A percentile compares a stretch with the other conserved stretches of the same genome.
Conservation (phyloP, 768 basidiomycete genomes). For the Lactarius sanguifluus region DNA sequence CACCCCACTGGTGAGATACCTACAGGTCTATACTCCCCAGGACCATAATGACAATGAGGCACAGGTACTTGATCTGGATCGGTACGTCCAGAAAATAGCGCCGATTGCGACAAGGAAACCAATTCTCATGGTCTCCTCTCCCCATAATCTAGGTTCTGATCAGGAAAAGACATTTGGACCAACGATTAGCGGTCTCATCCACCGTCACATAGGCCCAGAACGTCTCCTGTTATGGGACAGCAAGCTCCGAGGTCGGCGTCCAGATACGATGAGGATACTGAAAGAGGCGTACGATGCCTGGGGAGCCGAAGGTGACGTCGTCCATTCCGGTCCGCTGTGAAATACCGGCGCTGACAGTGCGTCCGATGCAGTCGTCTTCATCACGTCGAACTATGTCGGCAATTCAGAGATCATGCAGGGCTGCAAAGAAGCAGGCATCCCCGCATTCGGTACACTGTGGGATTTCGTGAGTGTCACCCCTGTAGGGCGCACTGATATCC, state of each 20-base stretch:
- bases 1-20: conserved; percentile 38
- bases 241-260: conserved; percentile 41
- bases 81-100: conserved; percentile 22
- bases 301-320: conserved; percentile 37
- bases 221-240: conserved; percentile 45
- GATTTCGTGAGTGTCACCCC: conserved; percentile 24
- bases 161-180: conserved; percentile 48
- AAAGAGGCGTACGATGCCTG: conserved; percentile 40
- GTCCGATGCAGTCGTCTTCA: conserved; percentile 39
- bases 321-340: too few relatives aligned
- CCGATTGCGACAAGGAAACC: background rate
- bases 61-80: conserved; percentile 45
- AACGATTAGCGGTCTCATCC: conserved; percentile 43
- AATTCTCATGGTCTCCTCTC: background rate
- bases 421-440: conserved; percentile 39
- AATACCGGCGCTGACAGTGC: background rate
- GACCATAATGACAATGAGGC: background rate
- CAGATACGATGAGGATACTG: conserved; percentile 41
- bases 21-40: background rate
- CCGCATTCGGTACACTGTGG: conserved; percentile 39
- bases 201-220: conserved; percentile 41
- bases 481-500: background rate
- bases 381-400: conserved; percentile 44
- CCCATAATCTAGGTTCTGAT: conserved; percentile 37
- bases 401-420: conserved; percentile 46